Conservation (phyloP, 1,139 yeast genomes). For the Candida tropicalis region DNA sequence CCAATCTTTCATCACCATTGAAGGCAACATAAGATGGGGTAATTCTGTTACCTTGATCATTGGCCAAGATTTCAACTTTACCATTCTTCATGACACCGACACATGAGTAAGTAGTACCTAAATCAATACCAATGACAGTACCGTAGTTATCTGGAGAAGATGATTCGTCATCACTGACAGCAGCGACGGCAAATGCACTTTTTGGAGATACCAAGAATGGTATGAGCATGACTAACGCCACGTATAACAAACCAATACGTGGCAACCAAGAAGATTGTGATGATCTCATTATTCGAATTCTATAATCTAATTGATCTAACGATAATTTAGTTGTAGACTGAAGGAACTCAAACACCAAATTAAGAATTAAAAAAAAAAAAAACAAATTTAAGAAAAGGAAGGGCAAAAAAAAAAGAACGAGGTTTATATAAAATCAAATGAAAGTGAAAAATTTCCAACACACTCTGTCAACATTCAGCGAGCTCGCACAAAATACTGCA, state of each 20-base stretch:
- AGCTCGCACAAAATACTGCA: slow-evolving; percentile 7
- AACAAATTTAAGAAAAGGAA: neutral
- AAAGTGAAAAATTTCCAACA: slow-evolving; percentile 5
- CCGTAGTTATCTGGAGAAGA: slow-evolving; percentile 61
- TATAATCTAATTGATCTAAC: slow-evolving; percentile 7
- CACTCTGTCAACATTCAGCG: slow-evolving; percentile 5
- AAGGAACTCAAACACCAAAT: neutral
- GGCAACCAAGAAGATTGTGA: slow-evolving; percentile 17
- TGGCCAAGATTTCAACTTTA: slow-evolving; percentile 88
- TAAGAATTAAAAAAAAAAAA: neutral
- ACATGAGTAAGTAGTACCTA: slow-evolving; percentile 89
- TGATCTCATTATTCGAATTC: slow-evolving; percentile 12
- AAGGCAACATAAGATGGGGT: slow-evolving; percentile 92
- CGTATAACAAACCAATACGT: slow-evolving; percentile 19
- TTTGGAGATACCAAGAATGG: slow-evolving; percentile 50
- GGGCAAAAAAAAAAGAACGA: slow-evolving; percentile 1
- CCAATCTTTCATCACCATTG: slow-evolving; percentile 82
- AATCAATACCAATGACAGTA: slow-evolving; percentile 83
- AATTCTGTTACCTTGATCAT: slow-evolving; percentile 94
- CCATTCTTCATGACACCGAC: slow-evolving; percentile 94
- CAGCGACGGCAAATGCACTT: slow-evolving; percentile 26
- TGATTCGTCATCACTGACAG: slow-evolving; percentile 36
- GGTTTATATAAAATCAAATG: slow-evolving; percentile 1
- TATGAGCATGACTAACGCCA: slow-evolving; percentile 34
- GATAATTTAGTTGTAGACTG: neutral